Evolutionary conservation across 805 yeast genomes (phyloP).

Genomic region (Yarrowia osloensis): DNA sequence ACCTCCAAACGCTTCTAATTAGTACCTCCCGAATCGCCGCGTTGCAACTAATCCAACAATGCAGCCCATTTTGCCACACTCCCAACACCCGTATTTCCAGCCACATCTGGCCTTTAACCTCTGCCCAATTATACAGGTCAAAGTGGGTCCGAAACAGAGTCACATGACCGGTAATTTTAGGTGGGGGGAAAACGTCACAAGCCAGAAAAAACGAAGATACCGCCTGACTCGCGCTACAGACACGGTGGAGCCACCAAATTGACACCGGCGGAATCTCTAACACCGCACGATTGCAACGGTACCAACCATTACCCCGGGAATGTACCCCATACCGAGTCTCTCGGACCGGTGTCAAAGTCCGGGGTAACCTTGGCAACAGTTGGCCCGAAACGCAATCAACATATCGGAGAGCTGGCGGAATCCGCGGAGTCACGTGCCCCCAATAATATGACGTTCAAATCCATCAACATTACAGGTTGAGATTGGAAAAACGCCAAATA

Average conservation of each 20-base stretch:
- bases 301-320: neutral
- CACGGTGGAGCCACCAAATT: neutral
- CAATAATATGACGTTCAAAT: too few relatives aligned
- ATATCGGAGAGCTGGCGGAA: too few relatives aligned
- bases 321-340: neutral
- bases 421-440: too few relatives aligned
- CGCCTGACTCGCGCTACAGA: neutral
- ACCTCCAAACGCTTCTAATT: too few relatives aligned
- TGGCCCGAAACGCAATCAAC: neutral
- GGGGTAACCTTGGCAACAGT: neutral
- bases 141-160: neutral
- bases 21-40: neutral
- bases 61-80: conserved; percentile 7
- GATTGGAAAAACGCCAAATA: too few relatives aligned
- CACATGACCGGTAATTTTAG: neutral
- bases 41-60: neutral
- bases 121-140: neutral
- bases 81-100: conserved; percentile 5
- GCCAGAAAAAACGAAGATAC: neutral
- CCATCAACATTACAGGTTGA: too few relatives aligned
- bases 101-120: neutral
- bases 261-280: too few relatives aligned
- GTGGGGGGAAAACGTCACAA: neutral
- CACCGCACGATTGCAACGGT: neutral
- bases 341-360: too few relatives aligned